phyloP scores from a whole-genome alignment of 2,329 filamentous ascomycete species.

The Sporothrix protearum region DNA sequence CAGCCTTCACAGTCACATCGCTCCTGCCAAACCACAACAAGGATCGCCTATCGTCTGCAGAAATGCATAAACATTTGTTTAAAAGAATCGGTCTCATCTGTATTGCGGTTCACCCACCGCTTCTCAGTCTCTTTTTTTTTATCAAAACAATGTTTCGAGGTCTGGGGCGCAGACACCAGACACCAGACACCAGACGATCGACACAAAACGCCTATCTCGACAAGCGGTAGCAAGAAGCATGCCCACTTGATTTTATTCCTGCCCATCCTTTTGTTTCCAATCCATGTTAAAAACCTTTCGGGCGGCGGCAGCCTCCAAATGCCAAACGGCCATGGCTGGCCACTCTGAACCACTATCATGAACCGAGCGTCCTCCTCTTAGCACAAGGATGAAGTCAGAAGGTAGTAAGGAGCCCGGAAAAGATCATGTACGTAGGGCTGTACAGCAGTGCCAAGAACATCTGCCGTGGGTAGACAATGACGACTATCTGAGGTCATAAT shows the following conservation, averaged over 20 bases:
- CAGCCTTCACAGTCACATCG: conserved; percentile 13
- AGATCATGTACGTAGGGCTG: neutral
- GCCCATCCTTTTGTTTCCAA: neutral
- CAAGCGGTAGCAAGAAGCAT: neutral
- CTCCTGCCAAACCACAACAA: conserved; percentile 9
- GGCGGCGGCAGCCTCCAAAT: neutral
- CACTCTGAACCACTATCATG: neutral
- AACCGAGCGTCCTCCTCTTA: no score
- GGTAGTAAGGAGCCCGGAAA: neutral
- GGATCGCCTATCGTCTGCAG: neutral
- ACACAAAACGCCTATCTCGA: neutral
- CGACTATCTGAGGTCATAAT: neutral
- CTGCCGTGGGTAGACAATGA: neutral
- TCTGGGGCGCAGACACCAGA: neutral
- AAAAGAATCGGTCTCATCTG: neutral
- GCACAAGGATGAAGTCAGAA: neutral
- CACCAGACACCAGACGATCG: neutral
- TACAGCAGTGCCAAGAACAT: conserved; percentile 7
- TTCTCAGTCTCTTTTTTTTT: neutral
- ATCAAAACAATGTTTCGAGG: neutral
- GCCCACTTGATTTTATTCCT: neutral
- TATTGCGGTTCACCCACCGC: neutral
- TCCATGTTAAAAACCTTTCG: neutral
- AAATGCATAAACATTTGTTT: neutral
- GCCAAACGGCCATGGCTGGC: neutral